Base-by-base conservation (phyloP, 1,139 yeast genomes). In the Diutina catenulata region DNA sequence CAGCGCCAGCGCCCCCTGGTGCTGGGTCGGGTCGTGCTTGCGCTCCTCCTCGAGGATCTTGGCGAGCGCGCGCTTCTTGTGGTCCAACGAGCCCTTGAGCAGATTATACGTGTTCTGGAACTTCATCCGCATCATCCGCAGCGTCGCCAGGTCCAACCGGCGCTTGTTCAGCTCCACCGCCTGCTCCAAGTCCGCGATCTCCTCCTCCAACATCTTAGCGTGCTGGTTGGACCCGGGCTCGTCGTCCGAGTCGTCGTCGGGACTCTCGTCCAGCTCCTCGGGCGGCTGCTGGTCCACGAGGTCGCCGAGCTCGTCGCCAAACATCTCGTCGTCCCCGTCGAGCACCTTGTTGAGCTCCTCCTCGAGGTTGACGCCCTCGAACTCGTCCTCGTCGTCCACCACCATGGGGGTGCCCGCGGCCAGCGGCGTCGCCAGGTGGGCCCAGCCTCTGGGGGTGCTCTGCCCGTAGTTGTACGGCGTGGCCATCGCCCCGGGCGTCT, bases 61-160 rank as follows among this genome's bases (percentile, higher is more conserved):
- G 35, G 58, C 56, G 49, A 88, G 66, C 51, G 82, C 25, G 42
- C 81, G 68, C 60, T 74, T 75, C 64, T 91, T 91, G 51, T 75
- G 70, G 41, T 87, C 95, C 43, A 31, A 68, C 46, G 93, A 95
- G 38, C 80, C 78, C 56, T 78, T 80, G 49, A 93, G 69, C 42
- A 88, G 80, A 42, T 71, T 72, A 42, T 86, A 81, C 40, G 84
- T 86, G 47, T 82, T 93, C 49, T 80, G 72, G 54, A 87, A 82
- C 60, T 96, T 80, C 59, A 81, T 83, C 54, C 80, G 78, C 75
- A 91, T 70, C 63, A 91, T 80, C 49, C 88, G 88, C 54, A 87
- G 87, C 14, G 88, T 76, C 2, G 94, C 88, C 41, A 80, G 79
- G 14, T 70, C 74, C 37, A 86, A 73, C 48, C 84, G 91, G 39